phyloP scores from a whole-genome alignment of 768 basidiomycete genomes.

The Termitomyces sp. region DNA sequence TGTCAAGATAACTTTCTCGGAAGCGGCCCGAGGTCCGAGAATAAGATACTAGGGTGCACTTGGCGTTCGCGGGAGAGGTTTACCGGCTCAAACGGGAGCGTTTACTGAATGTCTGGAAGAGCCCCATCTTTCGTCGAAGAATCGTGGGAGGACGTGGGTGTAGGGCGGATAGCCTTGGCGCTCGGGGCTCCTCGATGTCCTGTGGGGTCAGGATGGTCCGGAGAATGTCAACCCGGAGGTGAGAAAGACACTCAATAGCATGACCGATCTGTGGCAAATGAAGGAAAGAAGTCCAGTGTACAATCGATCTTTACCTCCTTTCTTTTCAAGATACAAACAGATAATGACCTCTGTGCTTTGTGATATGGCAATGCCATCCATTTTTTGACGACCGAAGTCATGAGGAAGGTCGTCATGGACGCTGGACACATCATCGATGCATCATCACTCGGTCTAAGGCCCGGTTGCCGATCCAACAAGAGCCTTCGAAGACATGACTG shows the following conservation, averaged over 20 bases:
- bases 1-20: not conserved
- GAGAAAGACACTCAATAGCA: not conserved
- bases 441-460: not conserved
- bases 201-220: not conserved
- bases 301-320: not conserved
- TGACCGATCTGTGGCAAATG: not conserved
- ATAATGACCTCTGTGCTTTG: not conserved
- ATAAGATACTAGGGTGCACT: not conserved
- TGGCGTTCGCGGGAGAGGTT: slow-evolving; percentile 3
- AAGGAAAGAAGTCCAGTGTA: not conserved
- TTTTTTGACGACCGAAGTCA: not conserved
- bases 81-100: slow-evolving; percentile 11
- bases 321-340: not conserved
- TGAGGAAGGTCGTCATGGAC: not conserved
- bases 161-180: not conserved
- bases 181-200: not conserved
- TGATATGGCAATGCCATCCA: not conserved
- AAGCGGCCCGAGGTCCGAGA: slow-evolving; percentile 7
- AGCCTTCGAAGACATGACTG: not conserved
- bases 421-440: too few relatives aligned
- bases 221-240: not conserved
- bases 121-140: not conserved
- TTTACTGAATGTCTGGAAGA: slow-evolving; percentile 6
- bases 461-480: not conserved
- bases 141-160: not conserved